Evolutionary conservation across 2,329 filamentous ascomycete genomes (phyloP), one percentile per base, ranked within the genome.

Genomic region (Orbilia javanica): DNA sequence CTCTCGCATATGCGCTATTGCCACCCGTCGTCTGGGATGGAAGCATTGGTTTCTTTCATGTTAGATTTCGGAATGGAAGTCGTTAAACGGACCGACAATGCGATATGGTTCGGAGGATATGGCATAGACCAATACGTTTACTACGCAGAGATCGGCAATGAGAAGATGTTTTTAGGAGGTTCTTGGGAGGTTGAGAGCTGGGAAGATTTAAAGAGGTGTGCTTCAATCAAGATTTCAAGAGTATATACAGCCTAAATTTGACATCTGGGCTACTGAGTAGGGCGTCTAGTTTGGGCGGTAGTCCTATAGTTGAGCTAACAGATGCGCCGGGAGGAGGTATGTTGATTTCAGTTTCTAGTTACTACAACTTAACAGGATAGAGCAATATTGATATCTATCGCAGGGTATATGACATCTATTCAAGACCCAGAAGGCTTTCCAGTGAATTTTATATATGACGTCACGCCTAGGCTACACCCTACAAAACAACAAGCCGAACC

Each of bases 1-100:
- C 77, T 88, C 3, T 84, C 84, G 1, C 87, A 88, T 75, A 87
- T 88, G 86, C 84, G 87, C 0, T 88, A 88, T 80, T 86, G 88
- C 74, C 87, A 88, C 79, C 85, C 86, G 85, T 63, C 82, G 73
- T 80, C 80, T 80, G 60, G 80, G 79, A 36, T 77, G 63, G 4
- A 80, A 80, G 44, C 78, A 62, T 29, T 83, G 80, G 46, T 77
- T 80, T 2, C 81, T 80, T 63, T 79, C 2, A 75, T 74, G 2
- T 31, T 65, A 80, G 85, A 86, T 76, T 86, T 86, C 79, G 85
- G 85, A 25, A 84, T 86, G 83, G 82, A 84, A 53, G 81, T 86
- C 10, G 83, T 81, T 4, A 84, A 85, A 71, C 81, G 81, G 63
- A 84, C 82, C 1, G 83, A 83, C 0, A 81, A 82, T 20, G 80